Evolutionary conservation across 768 basidiomycete genomes (phyloP), one percentile per base, ranked within the genome.

Genomic region (Agaricus blazei): DNA sequence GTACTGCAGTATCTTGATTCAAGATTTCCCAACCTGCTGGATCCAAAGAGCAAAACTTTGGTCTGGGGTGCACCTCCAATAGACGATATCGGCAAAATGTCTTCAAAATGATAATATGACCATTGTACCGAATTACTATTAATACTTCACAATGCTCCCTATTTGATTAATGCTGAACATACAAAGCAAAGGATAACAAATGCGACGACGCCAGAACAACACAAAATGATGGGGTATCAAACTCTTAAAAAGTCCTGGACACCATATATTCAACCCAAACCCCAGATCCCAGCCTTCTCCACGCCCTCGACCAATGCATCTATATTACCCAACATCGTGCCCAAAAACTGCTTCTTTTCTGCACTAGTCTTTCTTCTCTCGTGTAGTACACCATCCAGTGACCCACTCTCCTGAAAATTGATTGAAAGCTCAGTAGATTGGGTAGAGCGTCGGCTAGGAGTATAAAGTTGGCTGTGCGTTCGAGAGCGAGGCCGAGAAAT

Each of bases 231-330:
- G 52, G 34, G 51, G 28, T 36, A 43, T 31, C 42, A 44, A n/a
- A 37, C 50, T 24, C 52, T 37, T 41, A 12, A 27, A 34, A 27
- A 26, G 23, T 44, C 34, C 8, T 34, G 11, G 11, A 8, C 31
- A 23, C 19, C 38, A 47, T 36, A 12, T 15, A 50, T 23, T 59
- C 59, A 68, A 36, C 69, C 83, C 54, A 92, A 67, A 5, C 93
- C 91, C 90, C 90, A 95, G 53, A 94, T 84, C 0, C 92, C 91
- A 0, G 90, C 90, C 68, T 85, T 88, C 58, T 87, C 76, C 34
- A 96, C 88, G 0, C 92, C 87, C 59, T 92, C 90, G 4, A 96
- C 90, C 9, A 96, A 76, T 29, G 89, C 87, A 66, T 95, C 93
- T 2, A 96, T 93, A 66, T 96, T 95, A 3, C 91, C 93, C 43